phyloP scores from a whole-genome alignment of 2,329 filamentous ascomycete genomes.

The Aspergillus sp. region DNA sequence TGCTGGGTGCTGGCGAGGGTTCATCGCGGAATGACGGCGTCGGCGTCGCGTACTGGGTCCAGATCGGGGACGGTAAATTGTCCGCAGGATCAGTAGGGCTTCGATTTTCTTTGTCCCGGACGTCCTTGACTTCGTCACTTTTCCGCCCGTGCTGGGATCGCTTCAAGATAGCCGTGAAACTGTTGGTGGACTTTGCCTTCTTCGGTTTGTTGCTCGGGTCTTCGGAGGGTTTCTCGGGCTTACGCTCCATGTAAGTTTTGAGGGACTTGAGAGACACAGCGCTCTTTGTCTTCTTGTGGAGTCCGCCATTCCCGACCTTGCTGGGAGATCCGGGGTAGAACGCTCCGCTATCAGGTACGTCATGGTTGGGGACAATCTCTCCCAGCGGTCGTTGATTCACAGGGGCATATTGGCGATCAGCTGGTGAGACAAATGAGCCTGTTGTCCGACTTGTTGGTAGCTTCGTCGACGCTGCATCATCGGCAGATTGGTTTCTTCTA shows the following conservation, averaged over 20 bases:
- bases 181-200: slow-evolving; percentile 81
- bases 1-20: slow-evolving; percentile 41
- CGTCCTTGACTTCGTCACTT: slow-evolving; percentile 53
- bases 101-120: slow-evolving; percentile 79
- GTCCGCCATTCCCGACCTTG: slow-evolving; percentile 32
- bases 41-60: slow-evolving; percentile 67
- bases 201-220: slow-evolving; percentile 50
- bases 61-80: slow-evolving; percentile 68
- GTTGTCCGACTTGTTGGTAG: slow-evolving; percentile 46
- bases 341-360: slow-evolving; percentile 24
- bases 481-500: slow-evolving; percentile 47
- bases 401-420: slow-evolving; percentile 50
- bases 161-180: slow-evolving; percentile 73
- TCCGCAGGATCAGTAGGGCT: slow-evolving; percentile 56
- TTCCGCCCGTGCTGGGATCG: slow-evolving; percentile 70
- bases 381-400: slow-evolving; percentile 34
- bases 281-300: slow-evolving; percentile 57
- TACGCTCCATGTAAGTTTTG: slow-evolving; percentile 46
- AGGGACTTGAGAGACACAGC: slow-evolving; percentile 54
- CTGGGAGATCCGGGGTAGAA: slow-evolving; percentile 35
- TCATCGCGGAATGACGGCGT: slow-evolving; percentile 37
- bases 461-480: slow-evolving; percentile 26
- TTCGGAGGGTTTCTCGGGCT: slow-evolving; percentile 31
- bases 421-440: slow-evolving; percentile 41
- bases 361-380: slow-evolving; percentile 42